A percentile compares a stretch with the other conserved stretches of the same genome.
Evolutionary conservation across 768 basidiomycete species (phyloP).

Genomic region (Boletus eberwhitei): DNA sequence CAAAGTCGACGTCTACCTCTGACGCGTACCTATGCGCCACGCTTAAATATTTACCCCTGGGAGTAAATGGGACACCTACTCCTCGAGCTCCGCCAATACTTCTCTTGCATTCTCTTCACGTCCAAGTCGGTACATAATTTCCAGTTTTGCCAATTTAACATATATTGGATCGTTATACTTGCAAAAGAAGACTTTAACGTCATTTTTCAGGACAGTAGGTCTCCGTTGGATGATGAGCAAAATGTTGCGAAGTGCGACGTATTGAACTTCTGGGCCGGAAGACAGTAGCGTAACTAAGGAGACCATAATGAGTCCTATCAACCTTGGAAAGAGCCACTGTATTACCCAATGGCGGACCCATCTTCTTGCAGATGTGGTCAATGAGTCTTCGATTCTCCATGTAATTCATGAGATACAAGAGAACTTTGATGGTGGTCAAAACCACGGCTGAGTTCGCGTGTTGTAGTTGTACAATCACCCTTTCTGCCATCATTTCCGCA

Average conservation of each 20-base stretch:
- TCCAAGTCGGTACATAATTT: conserved; percentile 98
- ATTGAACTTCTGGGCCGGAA: conserved; percentile 98
- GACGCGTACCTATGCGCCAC: conserved; percentile 77
- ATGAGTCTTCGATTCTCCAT: conserved; percentile 88
- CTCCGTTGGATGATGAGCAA: conserved; percentile 95
- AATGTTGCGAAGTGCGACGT: conserved; percentile 95
- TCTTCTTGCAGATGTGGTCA: conserved; percentile 91
- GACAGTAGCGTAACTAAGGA: conserved; percentile 84
- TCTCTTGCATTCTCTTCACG: conserved; percentile 92
- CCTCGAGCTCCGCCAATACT: conserved; percentile 91
- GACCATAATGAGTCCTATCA: conserved; percentile 1
- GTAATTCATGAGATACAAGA: conserved; percentile 98
- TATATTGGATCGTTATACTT: conserved; percentile 99
- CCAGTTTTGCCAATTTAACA: conserved; percentile 95
- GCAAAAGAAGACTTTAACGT: conserved; percentile 99
- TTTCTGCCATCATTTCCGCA: conserved; percentile 93
- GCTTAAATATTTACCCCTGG: background rate
- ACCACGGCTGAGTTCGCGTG: conserved; percentile 99
- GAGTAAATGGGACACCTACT: conserved; percentile 50
- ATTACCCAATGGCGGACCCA: conserved; percentile 93
- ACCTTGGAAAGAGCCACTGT: background rate
- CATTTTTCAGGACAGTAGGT: conserved; percentile 88
- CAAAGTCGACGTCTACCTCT: conserved; percentile 97
- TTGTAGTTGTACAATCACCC: conserved; percentile 88
- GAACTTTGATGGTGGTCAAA: conserved; percentile 93